These are phyloP conservation scores for Rhodotorula sp. DNA, from an alignment of 1,284 basidiomycete genomes.

Conservation along the genomic window DNA sequence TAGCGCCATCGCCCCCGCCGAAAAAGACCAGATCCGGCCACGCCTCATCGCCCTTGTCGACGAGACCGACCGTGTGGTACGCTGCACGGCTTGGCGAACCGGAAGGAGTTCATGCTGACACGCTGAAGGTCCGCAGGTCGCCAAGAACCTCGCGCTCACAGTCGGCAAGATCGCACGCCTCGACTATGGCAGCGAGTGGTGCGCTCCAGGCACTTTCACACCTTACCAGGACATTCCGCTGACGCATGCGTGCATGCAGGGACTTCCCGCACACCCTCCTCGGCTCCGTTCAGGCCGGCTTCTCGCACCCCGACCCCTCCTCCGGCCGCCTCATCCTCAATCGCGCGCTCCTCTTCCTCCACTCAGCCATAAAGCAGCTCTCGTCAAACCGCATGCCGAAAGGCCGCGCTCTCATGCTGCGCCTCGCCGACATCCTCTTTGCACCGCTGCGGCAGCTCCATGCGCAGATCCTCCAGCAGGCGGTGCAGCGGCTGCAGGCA, in stretches of 20 bases:
- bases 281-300: conserved; percentile 30
- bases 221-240: neutral
- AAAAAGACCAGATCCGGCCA: conserved; percentile 40
- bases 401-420: conserved; percentile 37
- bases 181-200: conserved; percentile 45
- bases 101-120: neutral
- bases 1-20: conserved; percentile 33
- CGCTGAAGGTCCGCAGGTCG: conserved; percentile 29
- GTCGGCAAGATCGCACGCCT: conserved; percentile 44
- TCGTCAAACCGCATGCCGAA: conserved; percentile 43
- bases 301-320: conserved; percentile 11
- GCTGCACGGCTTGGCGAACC: neutral
- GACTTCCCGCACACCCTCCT: conserved; percentile 40
- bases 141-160: conserved; percentile 42
- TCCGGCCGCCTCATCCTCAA: conserved; percentile 35
- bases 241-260: conserved; percentile 14
- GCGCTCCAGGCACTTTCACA: neutral
- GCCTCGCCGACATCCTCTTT: conserved; percentile 32
- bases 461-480: conserved; percentile 9
- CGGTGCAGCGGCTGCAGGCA: conserved; percentile 19
- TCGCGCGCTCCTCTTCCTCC: conserved; percentile 42
- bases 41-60: conserved; percentile 40
- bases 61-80: conserved; percentile 40
- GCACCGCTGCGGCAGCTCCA: conserved; percentile 20
- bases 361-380: conserved; percentile 42